Evolutionary conservation across 2,329 filamentous ascomycete species (phyloP).

Genomic region (Epichloe brachyelytri): DNA sequence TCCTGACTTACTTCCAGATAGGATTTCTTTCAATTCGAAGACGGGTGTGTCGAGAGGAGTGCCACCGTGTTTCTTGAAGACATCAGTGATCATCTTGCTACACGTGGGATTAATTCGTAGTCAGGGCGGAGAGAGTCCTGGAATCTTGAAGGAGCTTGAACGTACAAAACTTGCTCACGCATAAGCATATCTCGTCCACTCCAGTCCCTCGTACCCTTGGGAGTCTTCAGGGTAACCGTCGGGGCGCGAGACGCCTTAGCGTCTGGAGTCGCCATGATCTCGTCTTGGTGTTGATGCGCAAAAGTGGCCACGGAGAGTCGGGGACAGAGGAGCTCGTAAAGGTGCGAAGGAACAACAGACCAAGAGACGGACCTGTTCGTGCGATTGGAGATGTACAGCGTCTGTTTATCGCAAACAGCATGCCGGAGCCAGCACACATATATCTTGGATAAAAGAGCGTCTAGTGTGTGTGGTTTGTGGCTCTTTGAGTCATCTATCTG

Average conservation of each 20-base stretch:
- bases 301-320: not conserved
- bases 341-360: slow-evolving; percentile 3
- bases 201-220: slow-evolving; percentile 87
- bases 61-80: slow-evolving; percentile 75
- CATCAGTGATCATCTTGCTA: slow-evolving; percentile 51
- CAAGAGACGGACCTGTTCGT: not conserved
- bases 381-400: slow-evolving; percentile 1
- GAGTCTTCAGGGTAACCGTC: slow-evolving; percentile 54
- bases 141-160: not conserved
- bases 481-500: slow-evolving; percentile 6
- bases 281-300: slow-evolving; percentile 1
- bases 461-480: slow-evolving; percentile 6
- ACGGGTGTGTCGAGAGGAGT: slow-evolving; percentile 71
- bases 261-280: slow-evolving; percentile 20
- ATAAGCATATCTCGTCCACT: slow-evolving; percentile 66
- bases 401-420: slow-evolving; percentile 9
- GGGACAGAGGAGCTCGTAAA: not conserved
- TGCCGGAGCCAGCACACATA: slow-evolving; percentile 6
- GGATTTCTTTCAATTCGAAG: slow-evolving; percentile 77
- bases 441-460: slow-evolving; percentile 4
- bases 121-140: not conserved
- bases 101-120: not conserved
- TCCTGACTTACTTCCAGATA: slow-evolving; percentile 46
- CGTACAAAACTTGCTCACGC: slow-evolving; percentile 60
- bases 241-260: slow-evolving; percentile 32